Conservation (phyloP, 2,329 filamentous ascomycete species). For the Rhexocercosporidium sp. region DNA sequence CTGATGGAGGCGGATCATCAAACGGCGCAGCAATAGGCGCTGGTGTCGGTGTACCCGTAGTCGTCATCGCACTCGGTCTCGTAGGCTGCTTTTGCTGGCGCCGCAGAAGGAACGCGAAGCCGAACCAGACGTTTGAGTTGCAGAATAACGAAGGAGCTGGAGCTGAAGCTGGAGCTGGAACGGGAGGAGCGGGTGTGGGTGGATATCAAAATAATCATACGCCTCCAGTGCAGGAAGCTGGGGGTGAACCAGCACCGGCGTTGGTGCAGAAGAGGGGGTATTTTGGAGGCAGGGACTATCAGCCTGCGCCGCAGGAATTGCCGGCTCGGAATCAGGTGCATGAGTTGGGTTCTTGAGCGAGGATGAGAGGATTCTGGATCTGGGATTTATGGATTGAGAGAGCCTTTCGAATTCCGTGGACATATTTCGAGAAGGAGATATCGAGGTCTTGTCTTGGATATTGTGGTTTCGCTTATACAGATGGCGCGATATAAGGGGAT, state of each 20-base stretch:
- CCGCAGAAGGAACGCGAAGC: slow-evolving; percentile 9
- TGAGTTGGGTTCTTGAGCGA: slow-evolving; percentile 17
- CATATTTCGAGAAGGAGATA: too few species aligned
- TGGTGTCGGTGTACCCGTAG: slow-evolving; percentile 26
- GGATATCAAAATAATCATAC: slow-evolving; percentile 3
- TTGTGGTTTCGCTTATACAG: background rate
- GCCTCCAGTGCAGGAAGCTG: background rate
- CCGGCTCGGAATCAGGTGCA: slow-evolving; percentile 10
- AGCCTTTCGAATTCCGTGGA: too few species aligned
- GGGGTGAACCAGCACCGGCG: background rate
- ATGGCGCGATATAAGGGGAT: background rate
- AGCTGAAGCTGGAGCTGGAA: too few species aligned
- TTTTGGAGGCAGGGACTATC: slow-evolving; percentile 15
- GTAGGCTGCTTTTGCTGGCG: slow-evolving; percentile 26
- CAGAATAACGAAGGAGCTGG: slow-evolving; percentile 2
- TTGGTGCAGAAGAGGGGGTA: slow-evolving; percentile 13
- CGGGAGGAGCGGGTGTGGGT: background rate
- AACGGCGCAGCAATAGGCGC: slow-evolving; percentile 27
- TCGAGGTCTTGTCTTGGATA: background rate
- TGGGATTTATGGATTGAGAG: background rate
- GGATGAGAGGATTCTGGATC: background rate
- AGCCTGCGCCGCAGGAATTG: slow-evolving; percentile 4
- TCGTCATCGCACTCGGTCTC: slow-evolving; percentile 16
- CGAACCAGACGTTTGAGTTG: slow-evolving; percentile 14
- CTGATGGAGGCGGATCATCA: slow-evolving; percentile 2